Evolutionary conservation across 176 grass and related monocot species (phyloP).

Genomic region (Poa annua): DNA sequence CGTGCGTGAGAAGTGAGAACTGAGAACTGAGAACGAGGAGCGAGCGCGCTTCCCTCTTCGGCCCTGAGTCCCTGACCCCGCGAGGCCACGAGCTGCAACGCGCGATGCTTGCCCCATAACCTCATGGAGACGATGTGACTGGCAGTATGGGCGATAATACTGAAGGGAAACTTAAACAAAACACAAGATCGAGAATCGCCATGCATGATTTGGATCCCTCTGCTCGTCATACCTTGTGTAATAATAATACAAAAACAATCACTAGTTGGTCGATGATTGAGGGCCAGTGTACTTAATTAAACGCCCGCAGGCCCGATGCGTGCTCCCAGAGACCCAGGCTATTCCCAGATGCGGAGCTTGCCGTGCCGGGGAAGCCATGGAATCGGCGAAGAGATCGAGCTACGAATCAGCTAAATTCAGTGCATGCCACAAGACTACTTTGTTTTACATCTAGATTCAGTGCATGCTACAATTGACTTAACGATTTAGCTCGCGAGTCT

Average conservation of each 20-base stretch:
- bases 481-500: too few relatives aligned
- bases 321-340: conserved; percentile 3
- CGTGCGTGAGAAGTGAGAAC: too few relatives aligned
- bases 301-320: not conserved
- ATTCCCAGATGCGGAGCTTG: not conserved
- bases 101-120: not conserved
- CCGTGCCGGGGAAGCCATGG: conserved; percentile 31
- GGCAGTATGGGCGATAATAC: not conserved
- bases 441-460: not conserved
- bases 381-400: not conserved
- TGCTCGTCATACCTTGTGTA: not conserved
- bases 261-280: not conserved
- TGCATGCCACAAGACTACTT: not conserved
- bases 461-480: not conserved
- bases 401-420: not conserved
- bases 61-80: not conserved
- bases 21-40: too few relatives aligned
- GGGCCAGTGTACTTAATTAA: not conserved
- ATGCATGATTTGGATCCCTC: not conserved
- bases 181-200: not conserved
- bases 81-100: not conserved
- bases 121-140: not conserved
- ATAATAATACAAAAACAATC: not conserved
- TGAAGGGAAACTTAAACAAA: not conserved
- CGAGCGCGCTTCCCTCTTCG: too few relatives aligned